phyloP scores from a whole-genome alignment of 306 rosid genomes.

The Dalbergia cultrata region DNA sequence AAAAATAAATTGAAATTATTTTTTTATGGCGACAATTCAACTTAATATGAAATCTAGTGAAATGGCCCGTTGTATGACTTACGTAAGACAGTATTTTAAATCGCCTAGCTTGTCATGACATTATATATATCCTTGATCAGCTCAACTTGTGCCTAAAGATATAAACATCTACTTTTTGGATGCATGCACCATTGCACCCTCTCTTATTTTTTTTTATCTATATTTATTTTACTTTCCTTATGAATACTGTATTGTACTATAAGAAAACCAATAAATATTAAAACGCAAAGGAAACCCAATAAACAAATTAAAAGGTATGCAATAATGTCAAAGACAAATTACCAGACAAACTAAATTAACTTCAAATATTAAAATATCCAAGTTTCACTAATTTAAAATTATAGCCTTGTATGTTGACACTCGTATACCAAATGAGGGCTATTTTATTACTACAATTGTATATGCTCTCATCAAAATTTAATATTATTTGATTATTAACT shows the following conservation, averaged over 20 bases:
- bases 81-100: conserved; percentile 10
- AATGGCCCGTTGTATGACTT: not conserved
- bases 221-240: conserved; percentile 28
- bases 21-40: conserved; percentile 16
- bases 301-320: conserved; percentile 29
- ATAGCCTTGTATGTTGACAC: conserved; percentile 26
- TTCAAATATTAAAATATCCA: conserved; percentile 21
- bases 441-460: not conserved
- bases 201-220: not conserved
- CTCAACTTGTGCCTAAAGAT: conserved; percentile 23
- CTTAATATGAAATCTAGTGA: conserved; percentile 28
- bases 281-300: conserved; percentile 26
- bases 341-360: conserved; percentile 18
- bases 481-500: not conserved
- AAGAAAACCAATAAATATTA: not conserved
- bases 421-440: conserved; percentile 23
- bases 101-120: not conserved
- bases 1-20: not conserved
- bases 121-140: conserved; percentile 26
- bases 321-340: conserved; percentile 50
- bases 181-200: conserved; percentile 43
- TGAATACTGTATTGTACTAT: conserved; percentile 23
- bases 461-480: not conserved
- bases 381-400: not conserved
- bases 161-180: conserved; percentile 44